Evolutionary conservation across 331 rosid genomes (phyloP).

Genomic region (Ulmus americana): DNA sequence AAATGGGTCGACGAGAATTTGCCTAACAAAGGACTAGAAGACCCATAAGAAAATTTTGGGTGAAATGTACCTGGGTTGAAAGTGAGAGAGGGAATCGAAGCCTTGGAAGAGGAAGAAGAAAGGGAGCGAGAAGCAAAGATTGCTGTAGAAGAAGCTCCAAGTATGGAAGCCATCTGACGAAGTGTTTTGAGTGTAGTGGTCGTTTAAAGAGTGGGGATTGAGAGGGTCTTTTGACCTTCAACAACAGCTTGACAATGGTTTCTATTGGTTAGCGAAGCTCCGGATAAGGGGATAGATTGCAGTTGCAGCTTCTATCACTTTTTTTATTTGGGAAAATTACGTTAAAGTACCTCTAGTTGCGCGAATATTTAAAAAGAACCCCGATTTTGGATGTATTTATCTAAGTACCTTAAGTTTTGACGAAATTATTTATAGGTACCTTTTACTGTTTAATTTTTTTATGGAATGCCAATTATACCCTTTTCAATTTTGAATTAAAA

Average conservation of each 20-base stretch:
- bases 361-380: no score
- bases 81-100: constrained; percentile 41
- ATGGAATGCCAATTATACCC: no score
- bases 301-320: constrained; percentile 2
- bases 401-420: no score
- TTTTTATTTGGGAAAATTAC: no score
- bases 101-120: constrained; percentile 37
- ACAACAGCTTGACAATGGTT: constrained; percentile 23
- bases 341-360: no score
- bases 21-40: neutral
- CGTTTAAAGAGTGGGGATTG: neutral
- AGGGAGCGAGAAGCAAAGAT: constrained; percentile 45
- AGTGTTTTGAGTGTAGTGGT: neutral
- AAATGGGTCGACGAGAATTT: constrained; percentile 10
- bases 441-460: no score
- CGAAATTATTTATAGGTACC: no score
- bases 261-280: constrained; percentile 35
- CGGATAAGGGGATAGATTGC: constrained; percentile 74
- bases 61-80: constrained; percentile 47
- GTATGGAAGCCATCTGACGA: constrained; percentile 55
- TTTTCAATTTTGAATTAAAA: no score
- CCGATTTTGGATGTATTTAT: no score
- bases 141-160: constrained; percentile 61
- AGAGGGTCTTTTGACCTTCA: constrained; percentile 5
- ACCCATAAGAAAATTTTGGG: neutral